These are phyloP conservation scores for Waitea zeae DNA, from an alignment of 1,284 basidiomycete species.

Conservation along the genomic window DNA sequence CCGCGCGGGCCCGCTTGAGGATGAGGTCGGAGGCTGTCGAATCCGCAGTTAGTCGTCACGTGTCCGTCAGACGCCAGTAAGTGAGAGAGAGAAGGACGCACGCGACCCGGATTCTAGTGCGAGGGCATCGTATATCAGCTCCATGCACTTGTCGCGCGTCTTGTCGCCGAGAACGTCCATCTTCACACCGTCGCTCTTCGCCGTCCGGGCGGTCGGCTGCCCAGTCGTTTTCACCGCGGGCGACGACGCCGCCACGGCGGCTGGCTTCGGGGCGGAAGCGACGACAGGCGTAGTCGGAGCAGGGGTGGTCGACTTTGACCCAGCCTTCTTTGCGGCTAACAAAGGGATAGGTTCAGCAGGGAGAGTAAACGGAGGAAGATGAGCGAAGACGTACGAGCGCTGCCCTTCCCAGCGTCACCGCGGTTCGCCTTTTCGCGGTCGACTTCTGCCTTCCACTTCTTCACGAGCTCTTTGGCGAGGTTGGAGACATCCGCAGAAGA, in stretches of 20 bases:
- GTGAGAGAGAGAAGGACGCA: slow-evolving; percentile 27
- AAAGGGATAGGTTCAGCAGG: slow-evolving; percentile 4
- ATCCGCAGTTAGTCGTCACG: neutral
- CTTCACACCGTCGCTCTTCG: slow-evolving; percentile 54
- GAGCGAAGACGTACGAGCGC: too few relatives aligned
- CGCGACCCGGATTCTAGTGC: slow-evolving; percentile 73
- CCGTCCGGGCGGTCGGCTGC: slow-evolving; percentile 35
- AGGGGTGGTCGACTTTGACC: slow-evolving; percentile 9
- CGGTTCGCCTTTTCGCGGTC: slow-evolving; percentile 49
- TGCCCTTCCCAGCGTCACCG: neutral
- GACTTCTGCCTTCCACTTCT: slow-evolving; percentile 79
- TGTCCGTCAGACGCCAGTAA: too few relatives aligned
- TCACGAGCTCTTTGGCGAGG: slow-evolving; percentile 85
- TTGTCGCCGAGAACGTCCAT: slow-evolving; percentile 43
- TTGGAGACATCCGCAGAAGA: slow-evolving; percentile 58
- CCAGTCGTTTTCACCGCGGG: slow-evolving; percentile 15
- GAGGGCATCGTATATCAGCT: slow-evolving; percentile 85
- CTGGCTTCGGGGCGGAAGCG: slow-evolving; percentile 21
- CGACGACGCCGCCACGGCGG: slow-evolving; percentile 8
- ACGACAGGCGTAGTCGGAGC: slow-evolving; percentile 27
- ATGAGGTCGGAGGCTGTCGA: slow-evolving; percentile 44
- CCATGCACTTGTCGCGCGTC: slow-evolving; percentile 78
- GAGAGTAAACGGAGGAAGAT: slow-evolving; percentile 5
- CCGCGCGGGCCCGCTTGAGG: slow-evolving; percentile 32
- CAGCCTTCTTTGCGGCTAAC: too few relatives aligned